Evolutionary conservation across 2,329 filamentous ascomycete genomes (phyloP).

Genomic region (Hypoxylon sp.): DNA sequence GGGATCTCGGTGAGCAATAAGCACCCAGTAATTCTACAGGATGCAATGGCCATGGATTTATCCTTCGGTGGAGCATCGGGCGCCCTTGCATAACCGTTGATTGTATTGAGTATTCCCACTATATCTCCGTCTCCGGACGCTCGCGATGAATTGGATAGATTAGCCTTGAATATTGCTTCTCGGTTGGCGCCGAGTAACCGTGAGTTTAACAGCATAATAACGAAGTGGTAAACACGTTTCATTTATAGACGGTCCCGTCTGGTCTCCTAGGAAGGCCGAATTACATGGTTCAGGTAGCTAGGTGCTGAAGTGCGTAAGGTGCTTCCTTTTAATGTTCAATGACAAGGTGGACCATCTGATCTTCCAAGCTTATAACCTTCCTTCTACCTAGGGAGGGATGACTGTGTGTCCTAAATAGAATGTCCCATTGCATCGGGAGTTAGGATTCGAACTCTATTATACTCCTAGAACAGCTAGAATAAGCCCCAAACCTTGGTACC

Average conservation of each 20-base stretch:
- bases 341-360: neutral
- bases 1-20: neutral
- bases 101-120: conserved; percentile 2
- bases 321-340: neutral
- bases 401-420: conserved; percentile 13
- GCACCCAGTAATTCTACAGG: neutral
- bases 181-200: neutral
- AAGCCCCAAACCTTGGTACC: conserved; percentile 11
- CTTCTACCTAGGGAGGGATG: neutral
- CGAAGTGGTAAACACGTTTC: neutral
- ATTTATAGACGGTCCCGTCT: neutral
- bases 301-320: conserved; percentile 5
- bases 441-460: conserved; percentile 7
- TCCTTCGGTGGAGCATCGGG: conserved; percentile 2
- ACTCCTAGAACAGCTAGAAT: conserved; percentile 17
- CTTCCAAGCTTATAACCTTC: conserved; percentile 3
- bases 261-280: neutral
- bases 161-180: neutral
- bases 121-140: neutral
- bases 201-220: neutral
- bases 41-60: neutral
- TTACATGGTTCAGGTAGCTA: too few relatives aligned
- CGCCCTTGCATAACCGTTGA: conserved; percentile 7
- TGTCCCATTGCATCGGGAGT: conserved; percentile 22
- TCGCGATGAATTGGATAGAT: neutral